Evolutionary conservation across 441 rosid species (phyloP), one percentile per base, ranked within the genome.

Genomic region (California macrophylla): DNA sequence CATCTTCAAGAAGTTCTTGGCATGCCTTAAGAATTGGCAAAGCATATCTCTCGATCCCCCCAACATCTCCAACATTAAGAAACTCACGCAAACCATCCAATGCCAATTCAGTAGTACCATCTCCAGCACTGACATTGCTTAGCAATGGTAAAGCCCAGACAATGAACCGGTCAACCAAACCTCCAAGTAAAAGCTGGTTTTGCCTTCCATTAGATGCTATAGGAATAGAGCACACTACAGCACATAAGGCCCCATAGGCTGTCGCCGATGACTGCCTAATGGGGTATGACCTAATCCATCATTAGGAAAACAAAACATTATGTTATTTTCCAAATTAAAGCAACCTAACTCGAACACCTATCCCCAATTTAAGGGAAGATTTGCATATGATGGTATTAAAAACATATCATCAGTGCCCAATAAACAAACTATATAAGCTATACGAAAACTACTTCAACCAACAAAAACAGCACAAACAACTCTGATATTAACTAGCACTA

Each of bases 1-100:
- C 99, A 78, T 94, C 91, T 88, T 94, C 99, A 77, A 94, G 89
- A 74, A 92, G 93, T 60, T 86, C 87, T 76, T 92, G 94, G 79
- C 94, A 92, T 0, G 94, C 89, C 77, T 90, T 87, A 74, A 94
- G 99, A 69, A 94, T 86, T 2, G 93, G 85, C 70, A 86, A 76
- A 71, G 82, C 91, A 71, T 85, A 92, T 80, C 98, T 87, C 75
- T 92, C 98, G 66, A 85, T 79, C 36, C 86, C 95, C 80, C 83
- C 84, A 78, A 78, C 83, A 80, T 90, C 97, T 50, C 98, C 95
- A 75, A 84, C 84, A 50, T 84, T 86, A 64, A 92, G 85, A 83
- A 94, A 94, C 82, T 94, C 97, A 7, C 88, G 83, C 4, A 94
- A 75, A 69, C 86, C 87, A 80, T 94, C 96, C 70, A 94, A 76